A percentile compares a stretch with the other conserved stretches of the same genome.
These are phyloP conservation scores for Rhizophagus sp. DNA, from an alignment of 192 early-diverging fungal genomes.

Conservation along the genomic window DNA sequence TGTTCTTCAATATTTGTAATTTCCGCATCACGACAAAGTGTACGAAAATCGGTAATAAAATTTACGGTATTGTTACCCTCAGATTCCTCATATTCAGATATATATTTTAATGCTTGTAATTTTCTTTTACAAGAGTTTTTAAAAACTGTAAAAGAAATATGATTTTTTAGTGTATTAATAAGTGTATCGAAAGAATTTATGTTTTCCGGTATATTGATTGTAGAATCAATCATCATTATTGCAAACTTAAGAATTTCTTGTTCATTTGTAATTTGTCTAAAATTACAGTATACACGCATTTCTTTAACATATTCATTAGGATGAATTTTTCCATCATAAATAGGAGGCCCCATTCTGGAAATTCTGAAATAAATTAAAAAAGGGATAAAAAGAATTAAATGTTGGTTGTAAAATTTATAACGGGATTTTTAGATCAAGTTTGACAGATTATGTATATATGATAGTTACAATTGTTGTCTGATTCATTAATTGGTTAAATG, in stretches of 20 bases:
- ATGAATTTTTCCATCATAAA: background rate
- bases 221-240: background rate
- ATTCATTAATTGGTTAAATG: too few species aligned
- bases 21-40: background rate
- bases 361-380: too few species aligned
- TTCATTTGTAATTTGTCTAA: background rate
- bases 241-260: background rate
- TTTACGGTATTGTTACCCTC: background rate
- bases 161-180: background rate
- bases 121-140: background rate
- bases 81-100: background rate
- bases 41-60: background rate
- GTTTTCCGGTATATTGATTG: background rate
- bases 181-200: background rate
- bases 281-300: background rate
- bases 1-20: background rate
- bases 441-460: too few species aligned
- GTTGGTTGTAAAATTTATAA: too few species aligned
- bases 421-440: too few species aligned
- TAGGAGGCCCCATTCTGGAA: background rate
- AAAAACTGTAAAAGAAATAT: background rate
- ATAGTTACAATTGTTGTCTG: too few species aligned
- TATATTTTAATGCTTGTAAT: background rate
- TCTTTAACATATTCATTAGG: background rate
- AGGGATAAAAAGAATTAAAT: too few species aligned